Conservation (phyloP, 495 filamentous ascomycete species). For the Penicillium herquei region DNA sequence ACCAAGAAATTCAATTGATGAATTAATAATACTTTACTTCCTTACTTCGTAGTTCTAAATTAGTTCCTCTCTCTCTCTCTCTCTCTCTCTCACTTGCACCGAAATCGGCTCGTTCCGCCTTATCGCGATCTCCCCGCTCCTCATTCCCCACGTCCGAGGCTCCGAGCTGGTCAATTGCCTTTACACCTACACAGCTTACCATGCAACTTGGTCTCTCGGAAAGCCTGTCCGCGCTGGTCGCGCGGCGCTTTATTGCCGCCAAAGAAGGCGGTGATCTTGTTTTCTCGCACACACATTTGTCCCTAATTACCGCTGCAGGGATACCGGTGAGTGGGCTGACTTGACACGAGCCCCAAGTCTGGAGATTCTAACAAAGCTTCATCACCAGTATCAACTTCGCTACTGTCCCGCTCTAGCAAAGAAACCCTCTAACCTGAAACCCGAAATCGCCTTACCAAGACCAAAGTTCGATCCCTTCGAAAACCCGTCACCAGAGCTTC, state of each 20-base stretch:
- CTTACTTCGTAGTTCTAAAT: not conserved
- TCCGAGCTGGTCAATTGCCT: not conserved
- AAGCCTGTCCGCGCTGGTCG: constrained; percentile 53
- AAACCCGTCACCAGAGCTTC: constrained; percentile 59
- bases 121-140: not conserved
- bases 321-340: constrained; percentile 45
- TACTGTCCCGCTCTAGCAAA: constrained; percentile 74
- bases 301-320: constrained; percentile 50
- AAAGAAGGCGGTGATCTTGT: constrained; percentile 52
- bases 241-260: constrained; percentile 51
- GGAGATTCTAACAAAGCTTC: not conserved
- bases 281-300: constrained; percentile 60
- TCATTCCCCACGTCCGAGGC: not conserved
- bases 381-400: constrained; percentile 69
- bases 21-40: not conserved
- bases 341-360: not conserved
- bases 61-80: not conserved
- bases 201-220: constrained; percentile 46
- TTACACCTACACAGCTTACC: not conserved
- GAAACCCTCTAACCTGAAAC: constrained; percentile 58
- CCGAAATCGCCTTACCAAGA: constrained; percentile 25
- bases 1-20: too few relatives aligned
- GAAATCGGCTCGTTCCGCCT: not conserved
- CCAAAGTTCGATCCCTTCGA: constrained; percentile 72
- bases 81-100: not conserved